Evolutionary conservation across 768 basidiomycete genomes (phyloP).

Genomic region (Leccinellum rugosiceps): DNA sequence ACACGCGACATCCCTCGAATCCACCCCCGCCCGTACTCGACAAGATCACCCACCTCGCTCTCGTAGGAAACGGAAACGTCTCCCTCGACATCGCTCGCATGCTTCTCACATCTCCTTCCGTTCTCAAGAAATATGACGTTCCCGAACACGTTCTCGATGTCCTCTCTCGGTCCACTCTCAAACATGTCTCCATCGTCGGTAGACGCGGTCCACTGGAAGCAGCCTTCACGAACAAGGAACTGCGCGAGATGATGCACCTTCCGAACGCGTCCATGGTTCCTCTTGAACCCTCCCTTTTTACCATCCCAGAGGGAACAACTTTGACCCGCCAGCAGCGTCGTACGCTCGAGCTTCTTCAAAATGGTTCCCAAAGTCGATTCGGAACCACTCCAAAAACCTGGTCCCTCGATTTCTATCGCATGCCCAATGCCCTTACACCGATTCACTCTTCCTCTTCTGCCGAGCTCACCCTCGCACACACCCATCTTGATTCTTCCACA

Average conservation of each 20-base stretch:
- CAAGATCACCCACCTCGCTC: conserved; percentile 63
- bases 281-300: conserved; percentile 45
- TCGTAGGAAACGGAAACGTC: conserved; percentile 95
- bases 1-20: conserved; percentile 84
- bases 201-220: conserved; percentile 87
- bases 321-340: conserved; percentile 65
- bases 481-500: conserved; percentile 48
- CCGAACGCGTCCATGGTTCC: conserved; percentile 67
- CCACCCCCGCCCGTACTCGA: conserved; percentile 62
- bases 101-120: conserved; percentile 66
- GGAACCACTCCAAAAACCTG: conserved; percentile 63
- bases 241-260: conserved; percentile 75
- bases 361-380: conserved; percentile 52
- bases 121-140: conserved; percentile 71
- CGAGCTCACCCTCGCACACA: conserved; percentile 59
- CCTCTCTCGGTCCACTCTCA: conserved; percentile 57
- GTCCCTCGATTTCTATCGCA: conserved; percentile 79
- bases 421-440: conserved; percentile 51
- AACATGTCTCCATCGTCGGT: conserved; percentile 79
- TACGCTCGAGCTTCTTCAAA: conserved; percentile 59
- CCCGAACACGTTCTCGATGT: conserved; percentile 70
- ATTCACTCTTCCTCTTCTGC: conserved; percentile 23
- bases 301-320: conserved; percentile 30
- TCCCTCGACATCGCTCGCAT: conserved; percentile 91
- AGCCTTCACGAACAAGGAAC: conserved; percentile 89